Base-by-base conservation (phyloP, 768 basidiomycete genomes). In the Chalciporus pseudorubinellus region DNA sequence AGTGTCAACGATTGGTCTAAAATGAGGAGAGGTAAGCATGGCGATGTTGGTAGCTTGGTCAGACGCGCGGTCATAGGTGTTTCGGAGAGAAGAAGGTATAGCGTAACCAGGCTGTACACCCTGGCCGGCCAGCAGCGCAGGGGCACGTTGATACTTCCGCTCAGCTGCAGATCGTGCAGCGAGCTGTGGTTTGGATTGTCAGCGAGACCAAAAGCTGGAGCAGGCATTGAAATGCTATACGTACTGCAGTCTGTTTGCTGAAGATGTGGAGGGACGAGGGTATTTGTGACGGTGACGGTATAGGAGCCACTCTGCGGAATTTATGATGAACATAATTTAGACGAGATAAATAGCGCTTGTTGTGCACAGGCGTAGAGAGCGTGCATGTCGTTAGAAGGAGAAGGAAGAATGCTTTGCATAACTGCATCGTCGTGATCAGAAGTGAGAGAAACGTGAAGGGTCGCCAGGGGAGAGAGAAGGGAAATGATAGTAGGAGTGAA, bases 91-190 rank as follows among this genome's bases (percentile, higher is more conserved):
- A 7, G 53, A 19, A 13, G 63, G 49, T 14, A 65, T 43, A 22
- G 12, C 7, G 18, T 59, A 55, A 21, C 47, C 34, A 12, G 51
- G 41, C 16, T 20, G 53, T 12, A 44, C 51, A 12, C 45, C 41
- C 11, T 52, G 50, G 19, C 50, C 48, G 33, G 55, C 45, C 0
- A 64, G 42, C 16, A 65, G 33, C 13, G 51, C 40, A 22, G 55
- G 53, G 4, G 61, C 63, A 16, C 56, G 50, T 42, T 28, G 46
- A 14, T 60, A 66, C 47, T 64, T 65, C 2, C 39, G 52, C 26
- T 41, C 31, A 6, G 50, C 45, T 12, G 53, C 52, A 20, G 53
- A 40, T 46, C 49, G 63, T 2, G 51, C 49, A 7, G 55, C 38
- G 20, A 63, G 52, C 63, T 65, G 31, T 28, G 19, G n/a, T 28